Conservation (phyloP, 2,329 filamentous ascomycete genomes). For the Penicillium sp. region DNA sequence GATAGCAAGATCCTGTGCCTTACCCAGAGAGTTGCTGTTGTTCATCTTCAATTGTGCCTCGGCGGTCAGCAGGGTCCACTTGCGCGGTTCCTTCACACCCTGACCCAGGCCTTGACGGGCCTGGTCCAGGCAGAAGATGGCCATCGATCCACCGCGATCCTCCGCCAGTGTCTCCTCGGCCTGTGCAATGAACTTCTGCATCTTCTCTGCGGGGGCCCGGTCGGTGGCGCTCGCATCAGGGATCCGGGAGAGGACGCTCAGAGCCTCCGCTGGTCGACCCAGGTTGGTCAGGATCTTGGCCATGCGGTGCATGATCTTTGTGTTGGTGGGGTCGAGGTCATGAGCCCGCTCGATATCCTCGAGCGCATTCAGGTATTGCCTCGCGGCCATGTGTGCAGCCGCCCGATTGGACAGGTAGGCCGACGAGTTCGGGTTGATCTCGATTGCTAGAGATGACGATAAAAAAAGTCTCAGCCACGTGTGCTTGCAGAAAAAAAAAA, state of each 20-base stretch:
- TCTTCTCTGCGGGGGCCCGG: conserved; percentile 78
- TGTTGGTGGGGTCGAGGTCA: conserved; percentile 81
- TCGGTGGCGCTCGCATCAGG: conserved; percentile 85
- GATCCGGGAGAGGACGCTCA: conserved; percentile 81
- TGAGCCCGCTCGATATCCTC: conserved; percentile 85
- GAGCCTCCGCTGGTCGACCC: conserved; percentile 83
- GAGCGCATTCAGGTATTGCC: conserved; percentile 77
- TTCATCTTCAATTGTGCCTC: conserved; percentile 94
- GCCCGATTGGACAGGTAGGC: conserved; percentile 95
- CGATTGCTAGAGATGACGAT: conserved; percentile 69
- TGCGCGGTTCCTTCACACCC: conserved; percentile 80
- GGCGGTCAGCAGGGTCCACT: conserved; percentile 91
- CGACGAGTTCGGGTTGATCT: conserved; percentile 80
- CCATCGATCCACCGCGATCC: conserved; percentile 86
- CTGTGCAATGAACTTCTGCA: conserved; percentile 80
- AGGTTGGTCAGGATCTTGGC: conserved; percentile 89
- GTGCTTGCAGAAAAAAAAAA: background rate
- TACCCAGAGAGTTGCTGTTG: conserved; percentile 83
- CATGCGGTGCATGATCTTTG: conserved; percentile 86
- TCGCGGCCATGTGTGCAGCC: conserved; percentile 89
- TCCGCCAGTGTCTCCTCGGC: conserved; percentile 77
- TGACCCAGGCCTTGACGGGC: conserved; percentile 80
- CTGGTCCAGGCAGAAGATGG: conserved; percentile 86
- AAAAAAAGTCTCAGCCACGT: conserved; percentile 23
- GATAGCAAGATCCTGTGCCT: conserved; percentile 93